Evolutionary conservation across 345 rosid genomes (phyloP).

Genomic region (Xanthoceras sorbifolium): DNA sequence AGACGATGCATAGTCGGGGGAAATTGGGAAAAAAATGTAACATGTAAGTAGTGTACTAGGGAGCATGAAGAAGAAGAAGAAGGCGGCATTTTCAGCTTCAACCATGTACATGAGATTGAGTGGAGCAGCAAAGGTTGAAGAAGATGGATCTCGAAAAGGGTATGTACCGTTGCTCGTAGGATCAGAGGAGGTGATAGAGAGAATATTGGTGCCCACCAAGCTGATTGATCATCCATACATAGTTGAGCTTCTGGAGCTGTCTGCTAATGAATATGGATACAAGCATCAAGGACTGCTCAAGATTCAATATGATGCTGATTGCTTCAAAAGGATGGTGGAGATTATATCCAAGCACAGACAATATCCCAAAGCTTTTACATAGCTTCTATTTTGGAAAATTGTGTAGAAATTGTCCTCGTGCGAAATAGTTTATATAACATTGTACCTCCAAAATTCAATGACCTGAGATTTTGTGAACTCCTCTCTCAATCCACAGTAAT

Average conservation of each 20-base stretch:
- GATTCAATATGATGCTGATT: constrained; percentile 30
- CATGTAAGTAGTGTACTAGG: background rate
- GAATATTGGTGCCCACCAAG: constrained; percentile 31
- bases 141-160: constrained; percentile 27
- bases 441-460: too few species aligned
- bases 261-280: constrained; percentile 32
- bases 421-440: too few species aligned
- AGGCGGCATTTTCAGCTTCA: background rate
- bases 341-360: constrained; percentile 18
- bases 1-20: background rate
- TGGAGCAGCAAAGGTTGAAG: background rate
- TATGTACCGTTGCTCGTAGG: constrained; percentile 36
- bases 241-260: constrained; percentile 26
- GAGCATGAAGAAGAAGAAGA: background rate
- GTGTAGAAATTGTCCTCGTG: too few species aligned
- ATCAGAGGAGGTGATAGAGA: constrained; percentile 22
- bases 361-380: background rate
- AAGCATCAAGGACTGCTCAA: constrained; percentile 28
- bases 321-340: constrained; percentile 25
- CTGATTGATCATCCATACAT: constrained; percentile 31
- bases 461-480: too few species aligned
- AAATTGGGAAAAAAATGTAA: background rate
- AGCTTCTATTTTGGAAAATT: background rate
- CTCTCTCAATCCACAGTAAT: too few species aligned
- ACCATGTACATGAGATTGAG: constrained; percentile 8